phyloP scores from a whole-genome alignment of 768 basidiomycete species.

The Aureoboletus auriporus region DNA sequence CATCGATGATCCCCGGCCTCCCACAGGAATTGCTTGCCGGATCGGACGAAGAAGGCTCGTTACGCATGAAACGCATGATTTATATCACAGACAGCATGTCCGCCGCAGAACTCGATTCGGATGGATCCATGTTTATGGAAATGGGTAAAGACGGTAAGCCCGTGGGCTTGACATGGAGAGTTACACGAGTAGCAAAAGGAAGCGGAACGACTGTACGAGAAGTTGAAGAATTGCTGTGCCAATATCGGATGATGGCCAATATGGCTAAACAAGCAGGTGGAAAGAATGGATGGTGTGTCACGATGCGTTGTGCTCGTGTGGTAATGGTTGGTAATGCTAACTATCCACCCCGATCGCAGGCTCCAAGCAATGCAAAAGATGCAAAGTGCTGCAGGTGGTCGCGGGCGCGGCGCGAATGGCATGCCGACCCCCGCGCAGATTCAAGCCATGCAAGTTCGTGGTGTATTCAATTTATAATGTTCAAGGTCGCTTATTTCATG shows the following conservation, averaged over 20 bases:
- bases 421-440: slow-evolving; percentile 93
- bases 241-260: slow-evolving; percentile 98
- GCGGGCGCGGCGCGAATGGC: slow-evolving; percentile 81
- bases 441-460: slow-evolving; percentile 84
- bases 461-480: neutral
- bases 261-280: slow-evolving; percentile 99
- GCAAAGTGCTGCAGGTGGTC: slow-evolving; percentile 81
- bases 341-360: slow-evolving; percentile 36
- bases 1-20: slow-evolving; percentile 97
- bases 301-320: neutral
- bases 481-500: slow-evolving; percentile 3
- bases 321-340: slow-evolving; percentile 3
- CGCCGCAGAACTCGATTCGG: slow-evolving; percentile 87
- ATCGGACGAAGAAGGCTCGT: slow-evolving; percentile 87
- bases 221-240: slow-evolving; percentile 95
- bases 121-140: slow-evolving; percentile 89
- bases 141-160: slow-evolving; percentile 80
- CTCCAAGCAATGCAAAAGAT: slow-evolving; percentile 89
- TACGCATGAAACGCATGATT: slow-evolving; percentile 95
- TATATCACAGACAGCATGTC: slow-evolving; percentile 99
- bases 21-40: slow-evolving; percentile 89
- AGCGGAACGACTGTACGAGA: slow-evolving; percentile 94
- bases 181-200: slow-evolving; percentile 85
- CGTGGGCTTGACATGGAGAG: slow-evolving; percentile 83
- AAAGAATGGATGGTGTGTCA: slow-evolving; percentile 84